Conservation (phyloP, 2,329 filamentous ascomycete genomes). For the Fusarium sp. region DNA sequence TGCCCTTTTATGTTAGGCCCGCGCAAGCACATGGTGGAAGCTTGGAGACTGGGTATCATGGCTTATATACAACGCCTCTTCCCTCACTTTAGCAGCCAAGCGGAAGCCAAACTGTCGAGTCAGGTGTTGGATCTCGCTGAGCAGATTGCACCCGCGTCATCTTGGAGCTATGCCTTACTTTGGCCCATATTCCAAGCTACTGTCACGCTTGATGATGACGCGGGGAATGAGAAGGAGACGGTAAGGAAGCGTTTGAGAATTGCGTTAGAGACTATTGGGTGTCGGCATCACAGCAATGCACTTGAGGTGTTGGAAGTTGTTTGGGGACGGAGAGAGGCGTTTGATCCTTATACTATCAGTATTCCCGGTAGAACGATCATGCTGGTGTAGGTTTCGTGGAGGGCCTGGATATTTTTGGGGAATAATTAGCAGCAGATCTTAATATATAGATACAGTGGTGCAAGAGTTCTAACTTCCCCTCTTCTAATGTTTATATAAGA, state of each 20-base stretch:
- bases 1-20: not conserved
- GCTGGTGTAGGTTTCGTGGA: conserved; percentile 3
- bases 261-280: conserved; percentile 9
- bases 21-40: conserved; percentile 21
- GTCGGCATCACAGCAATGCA: conserved; percentile 31
- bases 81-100: not conserved
- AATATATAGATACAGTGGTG: no score
- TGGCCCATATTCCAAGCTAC: conserved; percentile 23
- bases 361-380: conserved; percentile 10
- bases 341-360: not conserved
- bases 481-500: no score
- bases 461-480: no score
- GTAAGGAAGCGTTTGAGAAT: not conserved
- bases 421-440: no score
- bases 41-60: conserved; percentile 4
- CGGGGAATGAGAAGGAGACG: not conserved
- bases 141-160: not conserved
- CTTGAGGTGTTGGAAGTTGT: conserved; percentile 5
- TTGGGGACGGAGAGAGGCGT: not conserved
- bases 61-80: conserved; percentile 10
- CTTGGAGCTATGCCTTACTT: conserved; percentile 16
- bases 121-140: not conserved
- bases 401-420: no score
- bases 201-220: not conserved
- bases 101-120: not conserved